phyloP scores from a whole-genome alignment of 148 eudicot species.

The Chenopodium berlandieri region DNA sequence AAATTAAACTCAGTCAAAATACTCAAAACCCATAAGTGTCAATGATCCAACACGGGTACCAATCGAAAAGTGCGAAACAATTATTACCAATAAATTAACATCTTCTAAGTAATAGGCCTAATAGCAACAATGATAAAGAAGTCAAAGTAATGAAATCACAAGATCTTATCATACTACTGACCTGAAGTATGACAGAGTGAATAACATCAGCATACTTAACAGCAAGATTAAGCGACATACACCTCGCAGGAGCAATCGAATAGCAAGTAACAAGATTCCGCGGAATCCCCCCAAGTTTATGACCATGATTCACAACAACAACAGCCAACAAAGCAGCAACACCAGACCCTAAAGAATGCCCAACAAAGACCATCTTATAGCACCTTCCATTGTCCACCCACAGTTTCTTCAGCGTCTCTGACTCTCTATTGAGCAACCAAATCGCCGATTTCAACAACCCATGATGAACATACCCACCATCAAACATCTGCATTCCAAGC shows the following conservation, averaged over 20 bases:
- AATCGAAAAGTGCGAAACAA: not conserved
- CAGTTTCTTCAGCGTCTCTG: constrained; percentile 47
- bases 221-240: constrained; percentile 94
- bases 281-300: constrained; percentile 66
- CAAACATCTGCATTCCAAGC: constrained; percentile 84
- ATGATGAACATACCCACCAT: constrained; percentile 90
- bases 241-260: constrained; percentile 76
- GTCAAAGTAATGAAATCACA: not conserved
- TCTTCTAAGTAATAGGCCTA: too few species aligned
- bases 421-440: constrained; percentile 69
- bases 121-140: not conserved
- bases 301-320: constrained; percentile 61
- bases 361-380: constrained; percentile 70
- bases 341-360: constrained; percentile 78
- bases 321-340: constrained; percentile 59
- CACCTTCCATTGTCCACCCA: constrained; percentile 71
- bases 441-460: constrained; percentile 78
- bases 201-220: constrained; percentile 94
- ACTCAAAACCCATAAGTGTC: not conserved
- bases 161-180: constrained; percentile 13
- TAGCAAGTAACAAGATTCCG: constrained; percentile 58
- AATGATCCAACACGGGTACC: not conserved
- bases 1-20: too few species aligned
- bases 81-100: too few species aligned
- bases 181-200: constrained; percentile 82